These are phyloP conservation scores for Trifolium repens DNA, from an alignment of 306 rosid species.

Conservation along the genomic window DNA sequence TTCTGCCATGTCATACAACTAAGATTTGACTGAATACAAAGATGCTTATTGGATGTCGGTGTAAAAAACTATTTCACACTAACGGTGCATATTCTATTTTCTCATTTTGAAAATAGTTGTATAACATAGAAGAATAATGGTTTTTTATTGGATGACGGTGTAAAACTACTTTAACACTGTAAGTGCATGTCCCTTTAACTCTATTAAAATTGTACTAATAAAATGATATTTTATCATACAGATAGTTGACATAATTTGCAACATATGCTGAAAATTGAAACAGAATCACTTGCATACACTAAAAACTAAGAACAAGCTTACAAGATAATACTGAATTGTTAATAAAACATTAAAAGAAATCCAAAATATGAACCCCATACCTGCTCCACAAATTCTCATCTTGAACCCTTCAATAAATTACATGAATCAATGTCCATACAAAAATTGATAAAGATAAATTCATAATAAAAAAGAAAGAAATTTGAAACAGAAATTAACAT, in stretches of 20 bases:
- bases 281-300: neutral
- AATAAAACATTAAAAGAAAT: slow-evolving; percentile 24
- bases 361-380: slow-evolving; percentile 42
- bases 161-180: no score
- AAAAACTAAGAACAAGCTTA: slow-evolving; percentile 24
- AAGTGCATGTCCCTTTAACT: no score
- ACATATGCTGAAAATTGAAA: slow-evolving; percentile 11
- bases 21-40: no score
- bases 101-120: no score
- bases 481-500: neutral
- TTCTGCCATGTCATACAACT: no score
- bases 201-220: slow-evolving; percentile 11
- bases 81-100: no score
- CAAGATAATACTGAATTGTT: slow-evolving; percentile 15
- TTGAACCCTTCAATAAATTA: slow-evolving; percentile 47
- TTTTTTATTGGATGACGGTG: no score
- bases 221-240: slow-evolving; percentile 1
- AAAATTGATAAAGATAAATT: no score
- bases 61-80: no score
- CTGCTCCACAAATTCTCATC: slow-evolving; percentile 60
- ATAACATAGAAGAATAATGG: no score
- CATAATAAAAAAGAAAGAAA: neutral
- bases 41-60: no score
- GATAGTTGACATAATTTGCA: no score
- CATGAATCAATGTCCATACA: neutral